These are phyloP conservation scores for Rhodotorula glutinis DNA, from an alignment of 1,284 basidiomycete genomes.

Conservation along the genomic window DNA sequence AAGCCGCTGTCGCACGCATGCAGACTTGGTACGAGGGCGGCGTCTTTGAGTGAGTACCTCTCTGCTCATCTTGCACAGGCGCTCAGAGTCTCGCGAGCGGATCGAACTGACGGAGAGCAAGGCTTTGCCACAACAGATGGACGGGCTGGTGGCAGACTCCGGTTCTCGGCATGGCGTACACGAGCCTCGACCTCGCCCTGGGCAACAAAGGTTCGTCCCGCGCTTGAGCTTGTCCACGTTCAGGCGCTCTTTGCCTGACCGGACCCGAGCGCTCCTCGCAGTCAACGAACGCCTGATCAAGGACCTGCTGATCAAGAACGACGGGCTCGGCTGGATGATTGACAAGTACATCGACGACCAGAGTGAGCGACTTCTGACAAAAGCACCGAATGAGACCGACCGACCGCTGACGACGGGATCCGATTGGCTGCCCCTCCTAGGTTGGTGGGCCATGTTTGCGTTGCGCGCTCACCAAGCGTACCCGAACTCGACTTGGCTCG, in stretches of 20 bases:
- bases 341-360: slow-evolving; percentile 39
- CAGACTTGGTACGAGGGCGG: slow-evolving; percentile 38
- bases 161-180: slow-evolving; percentile 34
- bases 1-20: slow-evolving; percentile 33
- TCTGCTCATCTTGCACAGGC: background rate
- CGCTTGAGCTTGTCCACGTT: no score
- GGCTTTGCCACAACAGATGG: slow-evolving; percentile 21
- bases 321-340: slow-evolving; percentile 31
- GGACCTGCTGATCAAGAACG: slow-evolving; percentile 31
- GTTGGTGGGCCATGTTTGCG: slow-evolving; percentile 38
- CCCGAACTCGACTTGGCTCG: slow-evolving; percentile 32
- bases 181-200: slow-evolving; percentile 32
- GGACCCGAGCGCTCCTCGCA: background rate
- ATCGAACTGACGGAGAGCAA: background rate
- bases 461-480: slow-evolving; percentile 30
- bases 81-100: background rate
- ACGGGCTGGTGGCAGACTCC: slow-evolving; percentile 36
- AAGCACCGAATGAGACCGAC: no score
- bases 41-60: slow-evolving; percentile 29
- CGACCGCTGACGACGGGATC: background rate
- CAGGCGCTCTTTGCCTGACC: background rate
- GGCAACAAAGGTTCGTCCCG: slow-evolving; percentile 25
- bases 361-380: slow-evolving; percentile 9
- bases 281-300: slow-evolving; percentile 34
- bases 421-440: background rate